Conservation (phyloP, 2,329 filamentous ascomycete genomes). For the Emmonsiellopsis sp. region DNA sequence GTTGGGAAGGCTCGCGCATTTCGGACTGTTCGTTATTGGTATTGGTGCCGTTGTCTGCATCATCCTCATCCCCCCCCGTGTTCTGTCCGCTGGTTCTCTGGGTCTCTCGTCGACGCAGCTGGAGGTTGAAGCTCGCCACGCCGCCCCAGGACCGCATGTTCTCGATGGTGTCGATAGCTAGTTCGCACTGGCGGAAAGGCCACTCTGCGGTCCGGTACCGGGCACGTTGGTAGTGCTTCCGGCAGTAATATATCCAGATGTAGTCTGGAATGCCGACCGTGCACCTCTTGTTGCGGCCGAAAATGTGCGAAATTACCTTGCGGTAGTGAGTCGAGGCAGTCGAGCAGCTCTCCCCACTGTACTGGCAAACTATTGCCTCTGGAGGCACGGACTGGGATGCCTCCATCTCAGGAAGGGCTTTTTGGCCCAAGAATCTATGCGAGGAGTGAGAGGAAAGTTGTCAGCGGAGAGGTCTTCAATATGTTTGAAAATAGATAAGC, state of each 20-base stretch:
- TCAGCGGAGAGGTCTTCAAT: background rate
- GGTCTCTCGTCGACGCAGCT: slow-evolving; percentile 53
- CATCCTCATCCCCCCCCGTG: background rate
- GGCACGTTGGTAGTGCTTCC: slow-evolving; percentile 73
- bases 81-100: slow-evolving; percentile 3
- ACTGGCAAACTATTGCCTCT: slow-evolving; percentile 8
- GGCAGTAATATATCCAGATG: slow-evolving; percentile 69
- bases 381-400: background rate
- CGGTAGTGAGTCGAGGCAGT: slow-evolving; percentile 44
- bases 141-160: slow-evolving; percentile 56
- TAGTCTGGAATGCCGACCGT: slow-evolving; percentile 60
- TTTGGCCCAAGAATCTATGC: background rate
- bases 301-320: slow-evolving; percentile 73
- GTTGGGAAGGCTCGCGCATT: background rate
- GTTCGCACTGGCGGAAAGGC: slow-evolving; percentile 53
- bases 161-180: slow-evolving; percentile 55
- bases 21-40: background rate
- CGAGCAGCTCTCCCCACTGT: slow-evolving; percentile 14
- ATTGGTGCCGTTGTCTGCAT: background rate
- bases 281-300: slow-evolving; percentile 72
- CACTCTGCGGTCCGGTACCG: slow-evolving; percentile 56
- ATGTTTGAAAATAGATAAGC: too few relatives aligned
- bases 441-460: background rate
- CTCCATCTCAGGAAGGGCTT: background rate
- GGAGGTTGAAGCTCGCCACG: slow-evolving; percentile 53